Base-by-base conservation (phyloP, 2,329 filamentous ascomycete species). In the Diplodia corticola region DNA sequence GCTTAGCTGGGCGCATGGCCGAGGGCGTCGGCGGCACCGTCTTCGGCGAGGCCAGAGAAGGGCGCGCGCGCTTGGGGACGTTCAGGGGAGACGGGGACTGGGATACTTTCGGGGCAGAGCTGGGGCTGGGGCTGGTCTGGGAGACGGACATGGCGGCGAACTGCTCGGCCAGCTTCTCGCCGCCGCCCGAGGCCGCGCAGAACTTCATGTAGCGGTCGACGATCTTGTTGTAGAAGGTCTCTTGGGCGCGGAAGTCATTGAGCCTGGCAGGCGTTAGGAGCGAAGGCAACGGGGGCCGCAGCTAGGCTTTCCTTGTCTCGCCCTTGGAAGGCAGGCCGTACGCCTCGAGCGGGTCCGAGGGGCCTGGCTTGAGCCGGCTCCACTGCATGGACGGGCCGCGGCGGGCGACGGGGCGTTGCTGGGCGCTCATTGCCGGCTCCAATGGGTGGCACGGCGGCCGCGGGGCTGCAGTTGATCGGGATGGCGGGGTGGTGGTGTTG, bases 291-390 rank as follows among this genome's bases (percentile, higher is more conserved):
- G 40, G 9, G 63, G 24, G 60, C 17, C 54, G 37, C 57, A 61
- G 35, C 40, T 68, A 22, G 60, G 49, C 44, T 51, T 72, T 94
- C 93, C 91, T 89, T 55, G 85, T 91, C 77, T 98, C 94, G 63
- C 94, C 94, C 75, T 97, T 97, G 2, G 93, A 97, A 4, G 92
- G 92, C 70, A 97, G 84, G 1, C 94, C 93, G 70, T 96, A 90
- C 68, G 83, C 85, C 71, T 96, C 91, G 30, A 98, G 82, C 15
- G 91, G 87, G 76, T 97, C 93, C 66, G 88, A 81, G 51, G 89
- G 86, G 68, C 89, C 85, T 13, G 91, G 89, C 76, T 90, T 93
- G 69, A 96, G 81, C 69, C 76, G 74, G 63, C 74, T 70, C 76
- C 76, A 78, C 48, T 75, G 75, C 51, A 76, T 75, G 28, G 76